Base-by-base conservation (phyloP, 345 rosid species). In the Barbarea vulgaris region DNA sequence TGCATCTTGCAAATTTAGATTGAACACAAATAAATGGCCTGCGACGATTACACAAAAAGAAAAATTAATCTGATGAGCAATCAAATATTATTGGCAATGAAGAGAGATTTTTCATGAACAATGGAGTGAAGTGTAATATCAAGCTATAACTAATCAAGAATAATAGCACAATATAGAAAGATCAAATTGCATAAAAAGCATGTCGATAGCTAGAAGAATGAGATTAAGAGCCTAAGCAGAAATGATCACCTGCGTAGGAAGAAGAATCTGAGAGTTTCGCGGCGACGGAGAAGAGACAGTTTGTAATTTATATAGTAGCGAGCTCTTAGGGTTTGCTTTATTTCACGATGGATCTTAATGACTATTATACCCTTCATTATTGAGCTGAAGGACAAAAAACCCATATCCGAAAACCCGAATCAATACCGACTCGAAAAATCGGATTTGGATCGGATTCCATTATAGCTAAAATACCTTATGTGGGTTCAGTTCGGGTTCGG, bases 1-100 rank as follows among this genome's bases (percentile, higher is more conserved):
- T 95, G 96, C 99, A 95, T 92, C 84, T 90, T 74, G 57, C 37
- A 8, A 61, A 8, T 58, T 63, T 27, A 37, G 37, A 56, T 72
- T 50, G 2, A 17, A 21, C 6, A 5, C 36, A 63, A 64, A 36
- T 34, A 55, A 11, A 15, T 14, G 22, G 63, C 57, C 80, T 64
- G 65, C 6, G 7, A 12, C 3, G 5, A 2, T 0, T 0, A 27
- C 12, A 53, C 30, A 36, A 27, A 21, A n/a, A 19, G 14, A 31
- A 7, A 34, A 18, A 52, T n/a, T 15, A 53, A 22, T 34, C 36
- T 22, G 12, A 24, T 67, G 17, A 53, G 18, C 37, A 53, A 42
- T 7, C 11, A n/a, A 62, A 39, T 13, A 3, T 55, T 13, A n/a
- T n/a, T 6, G 7, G 30, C 30, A 19, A 14, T 5, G 17, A 37